Conservation (phyloP, 2,329 filamentous ascomycete genomes). For the Fusarium tjaetaba region DNA sequence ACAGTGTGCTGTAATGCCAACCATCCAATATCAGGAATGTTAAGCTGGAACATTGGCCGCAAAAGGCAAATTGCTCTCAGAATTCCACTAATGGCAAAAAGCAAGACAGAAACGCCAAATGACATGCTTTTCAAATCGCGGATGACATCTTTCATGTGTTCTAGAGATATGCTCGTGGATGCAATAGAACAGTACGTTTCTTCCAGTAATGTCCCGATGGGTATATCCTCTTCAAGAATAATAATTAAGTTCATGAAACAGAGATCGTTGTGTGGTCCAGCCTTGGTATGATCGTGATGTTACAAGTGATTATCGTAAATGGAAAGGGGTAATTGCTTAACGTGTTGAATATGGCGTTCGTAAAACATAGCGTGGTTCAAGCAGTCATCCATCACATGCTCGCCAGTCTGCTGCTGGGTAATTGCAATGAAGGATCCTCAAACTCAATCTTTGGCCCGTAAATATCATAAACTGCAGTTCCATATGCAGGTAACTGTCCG, state of each 20-base stretch:
- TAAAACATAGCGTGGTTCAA: slow-evolving; percentile 23
- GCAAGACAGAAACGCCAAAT: slow-evolving; percentile 20
- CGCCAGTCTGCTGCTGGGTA: slow-evolving; percentile 68
- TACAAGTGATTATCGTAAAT: slow-evolving; percentile 36
- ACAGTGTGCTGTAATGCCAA: background rate
- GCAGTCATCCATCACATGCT: slow-evolving; percentile 55
- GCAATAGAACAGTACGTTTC: slow-evolving; percentile 20
- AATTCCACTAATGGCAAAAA: background rate
- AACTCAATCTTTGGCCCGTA: slow-evolving; percentile 67
- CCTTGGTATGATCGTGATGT: slow-evolving; percentile 38
- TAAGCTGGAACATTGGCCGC: background rate
- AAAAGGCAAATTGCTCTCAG: slow-evolving; percentile 4
- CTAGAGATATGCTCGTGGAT: slow-evolving; percentile 15
- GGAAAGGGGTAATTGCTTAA: slow-evolving; percentile 13
- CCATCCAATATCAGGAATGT: slow-evolving; percentile 3
- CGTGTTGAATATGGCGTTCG: slow-evolving; percentile 10
- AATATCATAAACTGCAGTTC: slow-evolving; percentile 60
- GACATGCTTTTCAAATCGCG: slow-evolving; percentile 24
- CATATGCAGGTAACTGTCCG: slow-evolving; percentile 61
- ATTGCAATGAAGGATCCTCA: slow-evolving; percentile 66
- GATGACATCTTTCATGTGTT: slow-evolving; percentile 24
- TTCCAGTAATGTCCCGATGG: slow-evolving; percentile 45
- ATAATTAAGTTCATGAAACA: slow-evolving; percentile 32
- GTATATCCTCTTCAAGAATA: slow-evolving; percentile 46
- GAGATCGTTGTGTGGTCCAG: slow-evolving; percentile 38